A percentile compares a stretch with the other conserved stretches of the same genome.
These are phyloP conservation scores for Pyrus pyrifolia DNA, from an alignment of 306 rosid genomes.

Conservation along the genomic window DNA sequence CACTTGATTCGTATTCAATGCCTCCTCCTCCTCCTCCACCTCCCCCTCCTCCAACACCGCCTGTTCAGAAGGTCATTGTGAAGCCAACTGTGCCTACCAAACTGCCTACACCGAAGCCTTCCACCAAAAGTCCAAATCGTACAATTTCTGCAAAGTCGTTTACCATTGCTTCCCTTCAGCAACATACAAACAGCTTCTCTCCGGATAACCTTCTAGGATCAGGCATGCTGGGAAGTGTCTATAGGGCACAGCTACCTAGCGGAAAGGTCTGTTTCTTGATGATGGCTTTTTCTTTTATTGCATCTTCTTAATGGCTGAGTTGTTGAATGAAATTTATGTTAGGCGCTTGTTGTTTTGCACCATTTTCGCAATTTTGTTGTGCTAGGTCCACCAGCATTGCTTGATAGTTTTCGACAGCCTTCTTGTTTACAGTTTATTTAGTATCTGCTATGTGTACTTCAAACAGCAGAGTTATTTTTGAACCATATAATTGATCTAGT, in stretches of 20 bases:
- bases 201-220: conserved; percentile 74
- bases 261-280: conserved; percentile 66
- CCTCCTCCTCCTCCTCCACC: conserved; percentile 47
- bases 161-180: conserved; percentile 88
- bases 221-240: conserved; percentile 89
- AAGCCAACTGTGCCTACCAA: conserved; percentile 41
- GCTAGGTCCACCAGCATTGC: neutral
- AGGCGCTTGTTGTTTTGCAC: neutral
- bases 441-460: neutral
- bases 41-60: conserved; percentile 39
- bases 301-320: neutral
- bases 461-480: neutral
- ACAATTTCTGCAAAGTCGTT: conserved; percentile 57
- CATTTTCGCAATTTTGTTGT: neutral
- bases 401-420: neutral
- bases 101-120: conserved; percentile 34
- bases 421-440: neutral
- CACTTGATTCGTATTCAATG: conserved; percentile 30
- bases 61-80: conserved; percentile 48
- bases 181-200: conserved; percentile 90
- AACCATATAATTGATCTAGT: neutral
- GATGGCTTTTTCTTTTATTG: conserved; percentile 13
- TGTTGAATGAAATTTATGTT: conserved; percentile 3
- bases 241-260: conserved; percentile 82
- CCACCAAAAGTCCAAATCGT: conserved; percentile 27